A percentile compares a stretch with the other conserved stretches of the same genome.
These are phyloP conservation scores for Curvularia hawaiiensis DNA, from an alignment of 2,329 filamentous ascomycete genomes.

Conservation along the genomic window DNA sequence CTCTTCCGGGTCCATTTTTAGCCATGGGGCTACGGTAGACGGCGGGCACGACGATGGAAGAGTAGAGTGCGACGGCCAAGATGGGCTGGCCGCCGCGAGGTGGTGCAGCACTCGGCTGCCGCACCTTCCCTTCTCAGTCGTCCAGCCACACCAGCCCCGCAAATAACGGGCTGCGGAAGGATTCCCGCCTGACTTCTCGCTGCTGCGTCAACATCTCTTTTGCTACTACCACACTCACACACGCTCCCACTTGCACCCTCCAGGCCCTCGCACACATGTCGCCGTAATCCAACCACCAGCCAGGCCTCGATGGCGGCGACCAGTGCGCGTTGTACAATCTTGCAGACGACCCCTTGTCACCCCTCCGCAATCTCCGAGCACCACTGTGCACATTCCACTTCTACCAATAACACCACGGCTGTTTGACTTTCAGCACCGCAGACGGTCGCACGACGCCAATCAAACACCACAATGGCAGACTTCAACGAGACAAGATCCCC, in stretches of 20 bases:
- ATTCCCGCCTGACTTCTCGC: conserved; percentile 17
- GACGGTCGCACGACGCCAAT: conserved; percentile 13
- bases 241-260: not conserved
- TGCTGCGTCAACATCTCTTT: conserved; percentile 7
- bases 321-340: conserved; percentile 11
- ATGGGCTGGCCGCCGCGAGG: conserved; percentile 4
- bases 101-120: conserved; percentile 9
- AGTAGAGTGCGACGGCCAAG: not conserved
- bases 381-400: conserved; percentile 1
- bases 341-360: conserved; percentile 1
- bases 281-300: conserved; percentile 11
- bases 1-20: not conserved
- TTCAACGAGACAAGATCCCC: conserved; percentile 36
- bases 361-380: conserved; percentile 5
- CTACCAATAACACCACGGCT: conserved; percentile 12
- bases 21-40: not conserved
- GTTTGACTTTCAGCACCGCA: conserved; percentile 9
- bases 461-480: conserved; percentile 27
- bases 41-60: not conserved
- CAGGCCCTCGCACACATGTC: conserved; percentile 7
- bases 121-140: conserved; percentile 15
- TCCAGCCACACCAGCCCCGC: conserved; percentile 18
- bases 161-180: conserved; percentile 20
- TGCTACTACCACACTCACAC: not conserved
- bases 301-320: conserved; percentile 15